Percentiles rank a stretch among this genome's conserved stretches.
phyloP scores from a whole-genome alignment of 805 yeast species.

The Nakazawaea wickerhamii region DNA sequence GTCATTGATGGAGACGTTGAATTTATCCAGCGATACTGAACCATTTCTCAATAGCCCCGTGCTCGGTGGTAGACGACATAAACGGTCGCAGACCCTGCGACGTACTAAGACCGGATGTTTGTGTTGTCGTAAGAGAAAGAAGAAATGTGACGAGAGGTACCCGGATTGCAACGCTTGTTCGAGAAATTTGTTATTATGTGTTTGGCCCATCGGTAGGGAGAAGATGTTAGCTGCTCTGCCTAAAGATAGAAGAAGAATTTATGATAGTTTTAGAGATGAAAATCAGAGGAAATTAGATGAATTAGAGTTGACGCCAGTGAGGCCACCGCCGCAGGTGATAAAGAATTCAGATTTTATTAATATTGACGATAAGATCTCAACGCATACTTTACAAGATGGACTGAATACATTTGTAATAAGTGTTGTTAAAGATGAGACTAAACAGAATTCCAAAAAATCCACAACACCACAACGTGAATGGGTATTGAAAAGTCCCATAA shows the following conservation, averaged over 20 bases:
- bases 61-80: too few species aligned
- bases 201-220: constrained; percentile 23
- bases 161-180: constrained; percentile 31
- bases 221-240: background rate
- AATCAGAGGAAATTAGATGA: constrained; percentile 2
- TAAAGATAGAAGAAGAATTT: background rate
- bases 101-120: constrained; percentile 12
- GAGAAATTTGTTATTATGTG: constrained; percentile 24
- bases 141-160: constrained; percentile 31
- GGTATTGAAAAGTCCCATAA: constrained; percentile 1
- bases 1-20: too few species aligned
- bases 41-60: too few species aligned
- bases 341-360: background rate
- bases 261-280: background rate
- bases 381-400: background rate
- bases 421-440: background rate
- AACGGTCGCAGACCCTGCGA: background rate
- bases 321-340: background rate
- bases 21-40: background rate
- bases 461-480: background rate
- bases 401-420: constrained; percentile 1
- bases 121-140: constrained; percentile 26
- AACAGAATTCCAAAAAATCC: background rate
- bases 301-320: background rate
- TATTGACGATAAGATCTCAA: background rate